Evolutionary conservation across 257 asterid genomes (phyloP), one percentile per base, ranked within the genome.

Genomic region (Orobanche coerulescens): DNA sequence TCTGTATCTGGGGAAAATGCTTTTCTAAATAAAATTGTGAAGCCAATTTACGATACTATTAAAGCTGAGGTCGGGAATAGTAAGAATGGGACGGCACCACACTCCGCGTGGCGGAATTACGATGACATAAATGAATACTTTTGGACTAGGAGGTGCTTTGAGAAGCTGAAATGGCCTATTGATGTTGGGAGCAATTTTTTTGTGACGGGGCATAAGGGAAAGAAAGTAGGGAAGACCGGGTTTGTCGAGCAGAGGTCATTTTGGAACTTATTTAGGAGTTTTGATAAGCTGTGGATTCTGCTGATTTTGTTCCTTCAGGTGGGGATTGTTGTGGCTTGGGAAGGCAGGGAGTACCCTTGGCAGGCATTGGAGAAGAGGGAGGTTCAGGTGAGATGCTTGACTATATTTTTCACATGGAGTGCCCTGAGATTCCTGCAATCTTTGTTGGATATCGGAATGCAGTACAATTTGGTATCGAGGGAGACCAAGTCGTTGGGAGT

Each of bases 171-270:
- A 33, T 93, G 98, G 98, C 98, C 98, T 1, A 74, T 93, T 70
- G 95, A 93, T 76, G 14, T 54, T 7, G 95, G 95, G 61, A 86
- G 97, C 68, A 93, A 86, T 2, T 93, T 93, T 44, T 86, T 93
- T 31, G 94, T 80, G 74, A 86, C 95, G 10, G 87, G 91, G 15
- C 72, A 73, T 26, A 73, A 44, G 81, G 95, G 95, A 40, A 86
- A 84, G 82, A 93, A 83, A 74, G 97, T 93, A 0, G 95, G 97
- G 68, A 93, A 93, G 84, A 88, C 98, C 0, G 98, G 98, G 66
- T 93, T 86, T 80, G 98, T 93, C 25, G 98, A 93, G 76, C 88
- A 76, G 80, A 84, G 98, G 74, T 93, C 98, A 3, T 93, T 93
- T 72, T 89, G 85, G 98, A 93, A 93, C 53, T 66, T 93, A 60